phyloP scores from a whole-genome alignment of 371 early-diverging fungal species.

The Spiromyces aspiralis region DNA sequence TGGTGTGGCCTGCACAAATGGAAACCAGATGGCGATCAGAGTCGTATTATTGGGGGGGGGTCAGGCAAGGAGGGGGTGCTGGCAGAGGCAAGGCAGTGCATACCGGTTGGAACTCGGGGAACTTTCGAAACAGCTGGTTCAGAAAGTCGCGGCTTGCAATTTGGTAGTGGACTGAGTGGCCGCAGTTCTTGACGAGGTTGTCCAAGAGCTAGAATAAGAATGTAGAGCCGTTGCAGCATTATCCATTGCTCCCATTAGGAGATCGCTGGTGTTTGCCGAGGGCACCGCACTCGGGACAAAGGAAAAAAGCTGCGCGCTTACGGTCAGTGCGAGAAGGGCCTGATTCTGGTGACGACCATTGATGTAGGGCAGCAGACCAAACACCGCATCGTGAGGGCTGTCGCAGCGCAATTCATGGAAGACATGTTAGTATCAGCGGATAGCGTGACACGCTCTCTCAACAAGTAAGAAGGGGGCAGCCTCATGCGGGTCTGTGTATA shows the following conservation, averaged over 20 bases:
- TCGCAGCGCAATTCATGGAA: too few species aligned
- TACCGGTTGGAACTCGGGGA: constrained; percentile 52
- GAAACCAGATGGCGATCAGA: too few species aligned
- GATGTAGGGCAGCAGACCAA: constrained; percentile 55
- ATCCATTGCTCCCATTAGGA: too few species aligned
- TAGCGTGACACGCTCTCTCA: too few species aligned
- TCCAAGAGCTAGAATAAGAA: constrained; percentile 52
- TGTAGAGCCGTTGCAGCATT: too few species aligned
- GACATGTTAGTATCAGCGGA: too few species aligned
- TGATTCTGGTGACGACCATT: constrained; percentile 51
- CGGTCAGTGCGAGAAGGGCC: constrained; percentile 50
- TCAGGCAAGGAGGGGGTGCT: not conserved
- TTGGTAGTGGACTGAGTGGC: constrained; percentile 88
- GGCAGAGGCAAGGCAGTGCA: not conserved
- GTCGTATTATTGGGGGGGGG: too few species aligned
- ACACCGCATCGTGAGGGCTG: constrained; percentile 76
- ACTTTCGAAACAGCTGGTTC: constrained; percentile 76
- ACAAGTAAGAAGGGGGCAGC: too few species aligned
- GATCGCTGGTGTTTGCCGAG: too few species aligned
- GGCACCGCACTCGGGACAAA: too few species aligned
- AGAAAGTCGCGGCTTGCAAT: constrained; percentile 87
- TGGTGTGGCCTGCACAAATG: constrained; percentile 3
- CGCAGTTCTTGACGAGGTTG: constrained; percentile 90
- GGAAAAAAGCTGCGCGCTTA: constrained; percentile 23
- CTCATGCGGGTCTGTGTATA: not conserved